A percentile compares a stretch with the other conserved stretches of the same genome.
phyloP scores from a whole-genome alignment of 2,329 filamentous ascomycete species.

The Penicillium griseofulvum region DNA sequence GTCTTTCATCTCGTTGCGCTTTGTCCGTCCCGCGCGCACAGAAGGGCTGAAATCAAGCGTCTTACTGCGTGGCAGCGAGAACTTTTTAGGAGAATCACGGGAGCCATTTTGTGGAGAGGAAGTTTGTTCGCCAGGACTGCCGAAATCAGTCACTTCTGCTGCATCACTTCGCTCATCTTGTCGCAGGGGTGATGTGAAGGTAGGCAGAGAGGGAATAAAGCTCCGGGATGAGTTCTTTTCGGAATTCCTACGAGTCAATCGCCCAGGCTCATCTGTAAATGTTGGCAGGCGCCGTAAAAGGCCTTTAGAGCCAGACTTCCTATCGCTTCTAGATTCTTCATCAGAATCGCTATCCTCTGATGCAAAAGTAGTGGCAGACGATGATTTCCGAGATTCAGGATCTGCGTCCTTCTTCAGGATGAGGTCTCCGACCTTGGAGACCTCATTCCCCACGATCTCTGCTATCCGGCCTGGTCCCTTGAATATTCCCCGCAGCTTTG shows the following conservation, averaged over 20 bases:
- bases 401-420: constrained; percentile 58
- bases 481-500: constrained; percentile 70
- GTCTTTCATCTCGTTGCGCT: constrained; percentile 28
- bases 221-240: constrained; percentile 40
- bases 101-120: constrained; percentile 9
- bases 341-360: constrained; percentile 52
- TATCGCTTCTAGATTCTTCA: constrained; percentile 39
- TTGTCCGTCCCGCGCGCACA: constrained; percentile 24
- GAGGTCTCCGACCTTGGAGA: constrained; percentile 60
- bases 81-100: constrained; percentile 12
- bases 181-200: constrained; percentile 51
- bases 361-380: constrained; percentile 45
- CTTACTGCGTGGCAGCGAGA: constrained; percentile 15
- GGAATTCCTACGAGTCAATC: constrained; percentile 31
- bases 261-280: constrained; percentile 35
- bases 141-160: constrained; percentile 16
- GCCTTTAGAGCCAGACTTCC: constrained; percentile 26
- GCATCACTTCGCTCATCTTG: constrained; percentile 37
- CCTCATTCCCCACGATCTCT: constrained; percentile 65
- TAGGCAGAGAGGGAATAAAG: constrained; percentile 49
- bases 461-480: constrained; percentile 70
- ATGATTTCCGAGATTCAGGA: constrained; percentile 43
- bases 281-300: constrained; percentile 34
- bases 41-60: constrained; percentile 33
- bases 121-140: constrained; percentile 13